Conservation (phyloP, 768 basidiomycete genomes). For the Boletus pseudo-olivaceus region DNA sequence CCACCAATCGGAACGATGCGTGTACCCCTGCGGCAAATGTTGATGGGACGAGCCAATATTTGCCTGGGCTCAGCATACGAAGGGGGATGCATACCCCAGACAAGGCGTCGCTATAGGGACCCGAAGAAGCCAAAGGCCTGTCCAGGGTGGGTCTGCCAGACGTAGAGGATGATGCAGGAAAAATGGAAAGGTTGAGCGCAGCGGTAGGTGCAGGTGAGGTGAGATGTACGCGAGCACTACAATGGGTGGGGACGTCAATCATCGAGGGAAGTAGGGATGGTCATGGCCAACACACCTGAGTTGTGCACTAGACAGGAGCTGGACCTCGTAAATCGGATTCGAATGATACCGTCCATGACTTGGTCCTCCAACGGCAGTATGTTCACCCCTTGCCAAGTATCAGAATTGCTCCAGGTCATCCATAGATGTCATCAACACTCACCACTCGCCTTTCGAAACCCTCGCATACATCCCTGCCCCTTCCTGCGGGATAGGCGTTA, state of each 20-base stretch:
- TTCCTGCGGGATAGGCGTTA: slow-evolving; percentile 72
- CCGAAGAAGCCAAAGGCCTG: slow-evolving; percentile 61
- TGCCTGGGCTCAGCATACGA: slow-evolving; percentile 50
- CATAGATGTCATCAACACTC: slow-evolving; percentile 17
- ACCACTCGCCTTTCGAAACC: slow-evolving; percentile 72
- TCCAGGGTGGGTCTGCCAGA: slow-evolving; percentile 23
- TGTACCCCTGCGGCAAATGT: slow-evolving; percentile 62
- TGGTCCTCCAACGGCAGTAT: slow-evolving; percentile 67
- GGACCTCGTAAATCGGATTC: slow-evolving; percentile 70
- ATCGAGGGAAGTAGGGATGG: slow-evolving; percentile 26
- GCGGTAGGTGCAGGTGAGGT: slow-evolving; percentile 38
- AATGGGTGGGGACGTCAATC: not conserved
- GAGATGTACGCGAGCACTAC: slow-evolving; percentile 70
- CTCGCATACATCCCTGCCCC: slow-evolving; percentile 89
- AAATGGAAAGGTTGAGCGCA: slow-evolving; percentile 61
- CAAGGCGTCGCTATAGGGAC: slow-evolving; percentile 71
- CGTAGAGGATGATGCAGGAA: slow-evolving; percentile 29
- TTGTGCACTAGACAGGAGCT: slow-evolving; percentile 48
- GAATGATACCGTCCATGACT: slow-evolving; percentile 57
- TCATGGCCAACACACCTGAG: slow-evolving; percentile 46
- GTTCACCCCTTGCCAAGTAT: slow-evolving; percentile 43
- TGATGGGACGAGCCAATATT: slow-evolving; percentile 71
- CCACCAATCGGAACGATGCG: slow-evolving; percentile 54
- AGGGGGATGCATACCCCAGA: slow-evolving; percentile 66
- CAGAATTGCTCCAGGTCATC: not conserved